phyloP scores from a whole-genome alignment of 257 asterid genomes.

The Petunia secreta region DNA sequence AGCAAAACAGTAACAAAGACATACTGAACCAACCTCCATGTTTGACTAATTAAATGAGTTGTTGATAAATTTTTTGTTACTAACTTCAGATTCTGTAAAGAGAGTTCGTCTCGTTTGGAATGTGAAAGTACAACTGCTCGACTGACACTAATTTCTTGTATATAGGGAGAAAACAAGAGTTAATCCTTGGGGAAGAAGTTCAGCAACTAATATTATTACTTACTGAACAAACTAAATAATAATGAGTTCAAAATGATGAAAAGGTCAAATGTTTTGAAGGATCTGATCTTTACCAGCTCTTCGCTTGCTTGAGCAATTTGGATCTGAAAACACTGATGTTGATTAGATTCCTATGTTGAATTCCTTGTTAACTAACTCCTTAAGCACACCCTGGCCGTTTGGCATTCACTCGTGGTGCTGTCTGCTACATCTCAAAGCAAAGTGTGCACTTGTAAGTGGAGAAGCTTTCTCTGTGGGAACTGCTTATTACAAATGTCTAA shows the following conservation, averaged over 20 bases:
- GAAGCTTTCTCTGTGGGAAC: slow-evolving; percentile 43
- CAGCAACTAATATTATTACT: slow-evolving; percentile 23
- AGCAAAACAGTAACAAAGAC: too few species aligned
- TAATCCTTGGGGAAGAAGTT: not conserved
- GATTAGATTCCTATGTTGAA: slow-evolving; percentile 35
- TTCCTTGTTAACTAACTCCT: slow-evolving; percentile 34
- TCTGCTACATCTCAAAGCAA: slow-evolving; percentile 40
- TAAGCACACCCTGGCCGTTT: slow-evolving; percentile 40
- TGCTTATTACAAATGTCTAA: slow-evolving; percentile 42
- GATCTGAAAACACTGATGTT: slow-evolving; percentile 36
- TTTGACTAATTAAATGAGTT: too few species aligned
- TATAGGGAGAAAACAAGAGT: too few species aligned
- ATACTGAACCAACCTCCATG: too few species aligned
- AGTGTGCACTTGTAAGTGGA: slow-evolving; percentile 41
- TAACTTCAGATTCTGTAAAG: too few species aligned
- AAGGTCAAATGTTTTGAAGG: slow-evolving; percentile 30
- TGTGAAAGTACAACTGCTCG: too few species aligned
- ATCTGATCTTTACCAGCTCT: slow-evolving; percentile 64
- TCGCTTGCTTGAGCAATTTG: slow-evolving; percentile 58
- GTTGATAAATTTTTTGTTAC: too few species aligned
- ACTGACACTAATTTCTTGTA: too few species aligned
- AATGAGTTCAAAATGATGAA: slow-evolving; percentile 46
- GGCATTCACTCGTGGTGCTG: slow-evolving; percentile 29
- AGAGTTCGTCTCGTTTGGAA: too few species aligned
- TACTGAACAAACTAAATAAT: slow-evolving; percentile 37